A percentile compares a stretch with the other conserved stretches of the same genome.
Conservation (phyloP, 2,329 filamentous ascomycete genomes). For the Beauveria sp. region DNA sequence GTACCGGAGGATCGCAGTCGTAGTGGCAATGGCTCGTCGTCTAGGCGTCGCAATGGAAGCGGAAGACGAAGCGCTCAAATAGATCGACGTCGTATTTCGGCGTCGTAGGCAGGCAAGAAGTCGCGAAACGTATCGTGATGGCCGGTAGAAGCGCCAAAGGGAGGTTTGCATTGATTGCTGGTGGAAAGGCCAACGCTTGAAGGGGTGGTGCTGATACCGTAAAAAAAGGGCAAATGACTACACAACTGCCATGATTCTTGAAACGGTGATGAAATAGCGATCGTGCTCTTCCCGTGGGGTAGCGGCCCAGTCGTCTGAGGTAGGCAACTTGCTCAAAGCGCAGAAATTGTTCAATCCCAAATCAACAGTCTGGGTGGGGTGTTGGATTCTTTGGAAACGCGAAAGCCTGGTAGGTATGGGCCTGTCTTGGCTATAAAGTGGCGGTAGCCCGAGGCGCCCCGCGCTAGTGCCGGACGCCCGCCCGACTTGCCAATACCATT, state of each 20-base stretch:
- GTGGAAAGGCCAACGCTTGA: neutral
- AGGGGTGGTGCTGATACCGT: neutral
- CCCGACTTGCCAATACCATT: neutral
- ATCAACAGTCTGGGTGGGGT: constrained; percentile 6
- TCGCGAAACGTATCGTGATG: neutral
- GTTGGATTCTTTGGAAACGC: constrained; percentile 9
- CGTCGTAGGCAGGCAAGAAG: neutral
- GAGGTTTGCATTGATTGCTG: constrained; percentile 9
- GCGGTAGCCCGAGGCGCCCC: constrained; percentile 6
- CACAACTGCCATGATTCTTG: neutral
- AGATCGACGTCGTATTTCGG: neutral
- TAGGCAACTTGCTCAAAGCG: constrained; percentile 1
- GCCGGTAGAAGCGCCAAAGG: neutral
- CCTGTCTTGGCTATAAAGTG: constrained; percentile 2
- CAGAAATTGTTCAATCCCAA: constrained; percentile 10
- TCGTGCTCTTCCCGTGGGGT: neutral
- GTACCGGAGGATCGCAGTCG: neutral
- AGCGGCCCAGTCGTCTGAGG: neutral
- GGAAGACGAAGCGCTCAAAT: neutral
- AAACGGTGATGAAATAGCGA: neutral
- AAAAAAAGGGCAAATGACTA: neutral
- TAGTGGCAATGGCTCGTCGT: neutral
- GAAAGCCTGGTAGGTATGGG: constrained; percentile 1
- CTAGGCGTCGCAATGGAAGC: neutral
- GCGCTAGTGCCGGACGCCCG: neutral